Base-by-base conservation (phyloP, 2,329 filamentous ascomycete genomes). In the Lasiodiplodia gonubiensis region DNA sequence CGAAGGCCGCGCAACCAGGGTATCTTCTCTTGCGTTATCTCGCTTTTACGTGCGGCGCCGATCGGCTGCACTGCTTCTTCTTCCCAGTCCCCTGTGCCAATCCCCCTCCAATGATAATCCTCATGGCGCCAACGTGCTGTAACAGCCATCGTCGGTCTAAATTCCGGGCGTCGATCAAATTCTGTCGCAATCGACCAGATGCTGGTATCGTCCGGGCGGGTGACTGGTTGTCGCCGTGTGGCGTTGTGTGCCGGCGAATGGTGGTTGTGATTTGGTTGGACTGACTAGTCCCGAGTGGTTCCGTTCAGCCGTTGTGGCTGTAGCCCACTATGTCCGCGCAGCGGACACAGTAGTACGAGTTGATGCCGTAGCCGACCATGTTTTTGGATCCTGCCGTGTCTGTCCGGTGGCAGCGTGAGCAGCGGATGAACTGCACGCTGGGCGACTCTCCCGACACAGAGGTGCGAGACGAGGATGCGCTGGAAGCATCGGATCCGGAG, bases 281-380 rank as follows among this genome's bases (percentile, higher is more conserved):
- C 30, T 33, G 30, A 8, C 30, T 33, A 33, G 30, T 33, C 30
- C 30, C 30, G 30, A 33, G 30, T 10, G 16, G 21, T 39, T 11
- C 10, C 21, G 33, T 70, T 78, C 76, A 78, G 35, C 75, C 76
- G 33, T 74, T 75, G 42, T 72, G 71, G 66, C 72, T 74, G 72
- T 79, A 80, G 64, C 79, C 79, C 4, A 76, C 75, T 72, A 80
- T 77, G 64, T 69, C 73, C 64, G 79, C 78, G 68, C 79, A 80
- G 70, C 79, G 79, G 55, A 66, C 72, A 71, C 79, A 80, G 72
- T 80, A 80, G 72, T 79, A 80, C 37, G 76, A 72, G 69, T 80
- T 80, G 65, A 76, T 76, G 64, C 77, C 77, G 67, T 77, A 78
- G 30, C 74, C 72, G 70, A 79, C 73, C 76, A 80, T 79, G 69